phyloP scores from a whole-genome alignment of 2,329 filamentous ascomycete species.

The Fusarium anthophilum region DNA sequence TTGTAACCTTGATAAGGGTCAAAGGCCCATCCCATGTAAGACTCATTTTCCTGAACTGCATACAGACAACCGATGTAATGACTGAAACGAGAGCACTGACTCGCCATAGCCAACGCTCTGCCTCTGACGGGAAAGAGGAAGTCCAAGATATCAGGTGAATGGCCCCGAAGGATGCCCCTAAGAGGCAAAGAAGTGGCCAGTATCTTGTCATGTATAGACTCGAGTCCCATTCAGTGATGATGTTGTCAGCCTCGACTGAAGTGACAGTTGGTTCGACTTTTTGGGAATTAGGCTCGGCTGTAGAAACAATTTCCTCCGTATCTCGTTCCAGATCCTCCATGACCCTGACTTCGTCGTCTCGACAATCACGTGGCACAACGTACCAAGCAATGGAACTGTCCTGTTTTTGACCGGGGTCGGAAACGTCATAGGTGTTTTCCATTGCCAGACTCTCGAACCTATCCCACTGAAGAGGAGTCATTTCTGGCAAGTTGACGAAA shows the following conservation, averaged over 20 bases:
- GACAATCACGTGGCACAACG: slow-evolving; percentile 10
- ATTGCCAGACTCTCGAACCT: slow-evolving; percentile 8
- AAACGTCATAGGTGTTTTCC: slow-evolving; percentile 9
- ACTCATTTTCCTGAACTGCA: slow-evolving; percentile 14
- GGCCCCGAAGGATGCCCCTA: slow-evolving; percentile 16
- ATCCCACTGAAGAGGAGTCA: not conserved
- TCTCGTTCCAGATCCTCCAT: not conserved
- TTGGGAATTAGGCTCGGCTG: not conserved
- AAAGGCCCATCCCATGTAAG: not conserved
- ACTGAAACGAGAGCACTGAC: slow-evolving; percentile 10
- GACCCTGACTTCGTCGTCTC: not conserved
- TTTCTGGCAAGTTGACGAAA: not conserved
- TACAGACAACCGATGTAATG: slow-evolving; percentile 1
- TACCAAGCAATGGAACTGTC: slow-evolving; percentile 7
- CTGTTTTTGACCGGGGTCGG: not conserved
- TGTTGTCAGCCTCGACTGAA: not conserved
- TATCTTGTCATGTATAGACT: slow-evolving; percentile 19
- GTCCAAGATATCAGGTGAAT: slow-evolving; percentile 18
- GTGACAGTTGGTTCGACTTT: not conserved
- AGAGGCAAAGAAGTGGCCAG: slow-evolving; percentile 17
- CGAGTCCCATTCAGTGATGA: slow-evolving; percentile 13
- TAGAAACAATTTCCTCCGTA: not conserved
- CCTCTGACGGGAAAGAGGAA: slow-evolving; percentile 7
- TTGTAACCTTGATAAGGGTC: slow-evolving; percentile 6
- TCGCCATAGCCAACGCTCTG: slow-evolving; percentile 17